Evolutionary conservation across 2,329 filamentous ascomycete species (phyloP).

Genomic region (Paracamarosporium sp.): DNA sequence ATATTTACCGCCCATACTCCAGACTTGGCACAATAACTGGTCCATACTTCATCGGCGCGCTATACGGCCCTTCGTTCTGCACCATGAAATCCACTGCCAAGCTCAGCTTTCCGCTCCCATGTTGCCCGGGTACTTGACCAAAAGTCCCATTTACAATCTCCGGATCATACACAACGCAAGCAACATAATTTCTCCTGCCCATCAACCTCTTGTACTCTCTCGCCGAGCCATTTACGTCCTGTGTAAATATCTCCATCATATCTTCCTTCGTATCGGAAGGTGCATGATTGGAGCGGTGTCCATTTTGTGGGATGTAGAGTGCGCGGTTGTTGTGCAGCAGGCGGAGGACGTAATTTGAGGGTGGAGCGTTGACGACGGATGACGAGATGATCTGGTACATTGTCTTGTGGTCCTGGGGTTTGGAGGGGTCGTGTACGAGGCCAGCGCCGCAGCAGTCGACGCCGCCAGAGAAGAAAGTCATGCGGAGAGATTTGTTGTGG

Average conservation of each 20-base stretch:
- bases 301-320: slow-evolving; percentile 89
- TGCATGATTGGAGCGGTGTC: slow-evolving; percentile 71
- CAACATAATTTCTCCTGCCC: slow-evolving; percentile 90
- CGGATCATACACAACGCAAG: slow-evolving; percentile 92
- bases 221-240: slow-evolving; percentile 82
- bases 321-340: slow-evolving; percentile 95
- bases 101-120: slow-evolving; percentile 66
- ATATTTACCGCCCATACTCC: slow-evolving; percentile 55
- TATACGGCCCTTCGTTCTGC: slow-evolving; percentile 84
- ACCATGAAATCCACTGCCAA: slow-evolving; percentile 96
- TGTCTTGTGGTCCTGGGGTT: slow-evolving; percentile 94
- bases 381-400: slow-evolving; percentile 99
- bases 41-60: slow-evolving; percentile 89
- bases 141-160: slow-evolving; percentile 68
- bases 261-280: slow-evolving; percentile 96
- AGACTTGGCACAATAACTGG: slow-evolving; percentile 88
- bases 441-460: slow-evolving; percentile 93
- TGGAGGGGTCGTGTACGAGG: slow-evolving; percentile 89
- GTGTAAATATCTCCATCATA: slow-evolving; percentile 99
- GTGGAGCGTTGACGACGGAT: slow-evolving; percentile 88
- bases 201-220: slow-evolving; percentile 91
- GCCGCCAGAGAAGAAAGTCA: slow-evolving; percentile 94
- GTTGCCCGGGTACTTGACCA: slow-evolving; percentile 46
- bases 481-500: slow-evolving; percentile 92
- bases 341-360: slow-evolving; percentile 84